Evolutionary conservation across 352 stramenopile genomes (phyloP).

Genomic region (Globisporangium paroecandrum): DNA sequence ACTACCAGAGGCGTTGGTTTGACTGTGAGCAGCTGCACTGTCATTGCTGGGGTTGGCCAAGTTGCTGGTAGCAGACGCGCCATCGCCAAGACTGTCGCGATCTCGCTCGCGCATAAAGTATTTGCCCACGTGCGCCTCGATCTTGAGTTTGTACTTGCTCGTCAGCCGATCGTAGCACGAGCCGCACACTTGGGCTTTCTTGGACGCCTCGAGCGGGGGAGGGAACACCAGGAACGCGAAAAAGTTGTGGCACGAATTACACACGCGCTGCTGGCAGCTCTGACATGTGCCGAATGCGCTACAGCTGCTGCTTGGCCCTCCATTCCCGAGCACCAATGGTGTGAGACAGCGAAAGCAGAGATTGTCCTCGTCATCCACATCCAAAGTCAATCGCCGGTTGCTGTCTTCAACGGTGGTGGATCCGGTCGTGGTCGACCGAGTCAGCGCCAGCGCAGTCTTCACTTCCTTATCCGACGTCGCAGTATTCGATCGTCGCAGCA

Average conservation of each 20-base stretch:
- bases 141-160: conserved; percentile 58
- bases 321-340: conserved; percentile 15
- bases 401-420: conserved; percentile 10
- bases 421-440: conserved; percentile 14
- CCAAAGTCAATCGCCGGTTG: conserved; percentile 8
- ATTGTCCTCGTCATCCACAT: conserved; percentile 50
- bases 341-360: conserved; percentile 68
- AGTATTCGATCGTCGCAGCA: conserved; percentile 17
- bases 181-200: conserved; percentile 63
- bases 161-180: conserved; percentile 65
- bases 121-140: conserved; percentile 67
- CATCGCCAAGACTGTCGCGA: conserved; percentile 1
- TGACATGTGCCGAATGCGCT: conserved; percentile 23
- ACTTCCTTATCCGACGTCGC: conserved; percentile 16
- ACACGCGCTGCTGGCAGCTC: conserved; percentile 69
- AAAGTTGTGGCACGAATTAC: conserved; percentile 46
- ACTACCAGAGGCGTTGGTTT: conserved; percentile 1
- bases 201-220: conserved; percentile 51
- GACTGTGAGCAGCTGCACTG: background rate
- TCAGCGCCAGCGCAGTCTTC: conserved; percentile 13
- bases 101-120: conserved; percentile 59
- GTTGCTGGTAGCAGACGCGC: background rate
- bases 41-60: background rate
- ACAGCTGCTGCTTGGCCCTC: background rate
- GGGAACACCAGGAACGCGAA: conserved; percentile 74